A percentile compares a stretch with the other conserved stretches of the same genome.
Conservation (phyloP, 148 eudicot genomes). For the Rhododendron mucronatum region DNA sequence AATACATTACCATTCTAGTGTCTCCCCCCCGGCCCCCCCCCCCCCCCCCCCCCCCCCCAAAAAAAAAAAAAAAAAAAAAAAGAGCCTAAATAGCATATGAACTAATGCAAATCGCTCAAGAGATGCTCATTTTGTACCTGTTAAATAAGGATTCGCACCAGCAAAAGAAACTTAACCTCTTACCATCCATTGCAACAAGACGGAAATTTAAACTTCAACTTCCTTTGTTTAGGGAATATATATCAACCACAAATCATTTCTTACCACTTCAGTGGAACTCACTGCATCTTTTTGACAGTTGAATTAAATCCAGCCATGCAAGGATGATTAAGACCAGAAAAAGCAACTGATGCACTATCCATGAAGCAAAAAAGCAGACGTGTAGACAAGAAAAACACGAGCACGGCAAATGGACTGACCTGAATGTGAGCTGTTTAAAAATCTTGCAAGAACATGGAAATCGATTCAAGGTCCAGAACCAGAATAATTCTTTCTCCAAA, state of each 20-base stretch:
- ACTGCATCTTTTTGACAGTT: background rate
- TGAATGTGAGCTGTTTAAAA: slow-evolving; percentile 27
- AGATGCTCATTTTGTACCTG: background rate
- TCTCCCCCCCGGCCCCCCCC: rapidly evolving
- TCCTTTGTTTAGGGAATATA: background rate
- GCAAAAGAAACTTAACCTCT: background rate
- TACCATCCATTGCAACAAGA: background rate
- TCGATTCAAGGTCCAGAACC: background rate
- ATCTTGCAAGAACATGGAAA: slow-evolving; percentile 17
- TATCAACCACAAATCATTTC: background rate
- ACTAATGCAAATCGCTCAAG: background rate
- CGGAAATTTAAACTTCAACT: background rate
- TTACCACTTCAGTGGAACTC: background rate
- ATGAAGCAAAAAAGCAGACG: background rate
- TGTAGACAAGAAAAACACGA: background rate
- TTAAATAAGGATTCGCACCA: background rate
- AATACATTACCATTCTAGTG: background rate
- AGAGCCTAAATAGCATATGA: background rate
- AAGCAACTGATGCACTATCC: background rate
- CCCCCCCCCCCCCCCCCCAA: no score
- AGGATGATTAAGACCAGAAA: background rate
- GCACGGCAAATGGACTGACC: slow-evolving; percentile 18
- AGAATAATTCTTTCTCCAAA: background rate
- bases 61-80: no score
- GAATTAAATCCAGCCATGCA: background rate